phyloP scores from a whole-genome alignment of 1,284 basidiomycete species.

The Ganoderma resinaceum region DNA sequence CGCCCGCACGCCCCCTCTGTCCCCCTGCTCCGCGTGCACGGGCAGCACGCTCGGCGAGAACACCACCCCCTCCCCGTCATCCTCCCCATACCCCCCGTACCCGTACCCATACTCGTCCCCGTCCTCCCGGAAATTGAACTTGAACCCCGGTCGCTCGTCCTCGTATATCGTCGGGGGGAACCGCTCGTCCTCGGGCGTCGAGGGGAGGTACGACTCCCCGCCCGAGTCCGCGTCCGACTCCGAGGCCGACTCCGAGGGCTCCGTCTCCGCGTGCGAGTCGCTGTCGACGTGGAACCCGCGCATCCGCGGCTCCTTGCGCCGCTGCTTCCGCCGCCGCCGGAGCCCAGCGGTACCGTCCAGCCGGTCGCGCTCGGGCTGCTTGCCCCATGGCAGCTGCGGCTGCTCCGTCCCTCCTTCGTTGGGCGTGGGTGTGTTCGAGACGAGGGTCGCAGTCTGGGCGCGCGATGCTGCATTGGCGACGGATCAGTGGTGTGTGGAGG shows the following conservation, averaged over 20 bases:
- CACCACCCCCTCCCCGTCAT: conserved; percentile 21
- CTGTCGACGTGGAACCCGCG: conserved; percentile 21
- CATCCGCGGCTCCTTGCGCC: conserved; percentile 29
- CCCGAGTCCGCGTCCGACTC: background rate
- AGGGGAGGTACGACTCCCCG: conserved; percentile 27
- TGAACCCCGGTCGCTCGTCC: conserved; percentile 1
- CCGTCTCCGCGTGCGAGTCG: conserved; percentile 18
- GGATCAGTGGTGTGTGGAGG: background rate
- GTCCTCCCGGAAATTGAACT: background rate
- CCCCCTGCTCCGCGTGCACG: conserved; percentile 48
- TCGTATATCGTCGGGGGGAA: conserved; percentile 19
- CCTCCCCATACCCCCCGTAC: background rate
- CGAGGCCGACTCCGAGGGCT: conserved; percentile 13
- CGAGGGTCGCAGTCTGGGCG: conserved; percentile 13
- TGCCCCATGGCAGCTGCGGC: conserved; percentile 17
- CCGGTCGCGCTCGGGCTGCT: conserved; percentile 11
- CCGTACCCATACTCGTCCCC: conserved; percentile 12
- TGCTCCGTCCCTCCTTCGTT: conserved; percentile 4
- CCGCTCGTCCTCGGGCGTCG: conserved; percentile 31
- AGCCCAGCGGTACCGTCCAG: conserved; percentile 33
- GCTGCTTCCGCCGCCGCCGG: conserved; percentile 40
- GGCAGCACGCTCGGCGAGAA: conserved; percentile 43
- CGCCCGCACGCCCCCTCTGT: conserved; percentile 34
- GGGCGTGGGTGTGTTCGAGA: conserved; percentile 16
- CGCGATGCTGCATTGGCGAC: conserved; percentile 17